Evolutionary conservation across 2,329 filamentous ascomycete species (phyloP), one percentile per base, ranked within the genome.

Genomic region (Lachnellula cervina): DNA sequence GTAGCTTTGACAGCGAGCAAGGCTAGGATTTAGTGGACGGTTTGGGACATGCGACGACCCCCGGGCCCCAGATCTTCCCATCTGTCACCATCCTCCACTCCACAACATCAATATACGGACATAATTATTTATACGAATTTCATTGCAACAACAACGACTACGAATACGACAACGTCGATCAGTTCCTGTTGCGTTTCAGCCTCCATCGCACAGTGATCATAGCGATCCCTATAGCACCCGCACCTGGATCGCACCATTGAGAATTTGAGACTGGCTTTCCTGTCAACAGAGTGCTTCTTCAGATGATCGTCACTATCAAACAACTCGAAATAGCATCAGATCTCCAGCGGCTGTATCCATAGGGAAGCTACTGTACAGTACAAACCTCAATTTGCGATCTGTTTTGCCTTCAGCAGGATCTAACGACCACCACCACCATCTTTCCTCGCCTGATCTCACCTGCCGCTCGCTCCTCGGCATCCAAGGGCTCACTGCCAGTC

Each of bases 281-380:
- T 32, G 28, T 11, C 28, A 11, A 32, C 28, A 32, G 9, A 32
- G 9, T 28, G 44, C 54, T 51, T 49, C 48, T 23, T 46, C 54
- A 49, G 51, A 42, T 54, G 56, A 60, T 62, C 57, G 57, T 28
- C 54, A 34, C n/a, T 47, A 42, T 55, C 56, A 60, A 63, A 62
- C 59, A 52, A 37, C 58, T 61, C 58, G 52, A 62, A 60, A 62
- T 62, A 62, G 59, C 55, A 54, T 59, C 50, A 49, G 52, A 51
- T 55, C 32, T 49, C 32, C 47, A 49, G 47, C 47, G 32, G 28
- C 16, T 16, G n/a, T 14, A 5, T 8, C 28, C 17, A 50, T 19
- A n/a, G 13, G 49, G 51, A 46, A 40, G 38, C 48, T 9, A 28
- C 4, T 32, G 28, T 32, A 32, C 8, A 32, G 8, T 32, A 32